Conservation (phyloP, 805 yeast species). For the Wickerhamomyces sydowiorum region DNA sequence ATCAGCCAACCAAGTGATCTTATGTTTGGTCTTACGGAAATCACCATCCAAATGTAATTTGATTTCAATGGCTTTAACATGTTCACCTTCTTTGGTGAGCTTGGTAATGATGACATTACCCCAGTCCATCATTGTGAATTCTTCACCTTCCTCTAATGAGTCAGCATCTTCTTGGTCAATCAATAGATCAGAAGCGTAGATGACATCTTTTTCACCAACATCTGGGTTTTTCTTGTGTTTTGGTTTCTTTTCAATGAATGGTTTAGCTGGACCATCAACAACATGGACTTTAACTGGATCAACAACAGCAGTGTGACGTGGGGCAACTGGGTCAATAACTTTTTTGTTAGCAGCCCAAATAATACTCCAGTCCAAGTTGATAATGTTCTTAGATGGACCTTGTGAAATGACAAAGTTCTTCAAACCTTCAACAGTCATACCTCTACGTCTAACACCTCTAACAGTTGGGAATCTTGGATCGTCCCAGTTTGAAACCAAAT, state of each 20-base stretch:
- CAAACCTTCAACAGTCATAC: slow-evolving; percentile 98
- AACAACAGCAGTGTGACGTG: slow-evolving; percentile 85
- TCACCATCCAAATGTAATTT: slow-evolving; percentile 90
- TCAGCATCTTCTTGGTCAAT: slow-evolving; percentile 84
- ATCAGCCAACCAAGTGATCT: slow-evolving; percentile 90
- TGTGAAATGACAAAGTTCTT: slow-evolving; percentile 89
- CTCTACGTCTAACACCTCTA: slow-evolving; percentile 98
- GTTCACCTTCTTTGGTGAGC: slow-evolving; percentile 55
- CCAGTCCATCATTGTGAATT: slow-evolving; percentile 98
- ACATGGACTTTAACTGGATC: slow-evolving; percentile 69
- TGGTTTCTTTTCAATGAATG: slow-evolving; percentile 67
- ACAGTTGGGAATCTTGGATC: slow-evolving; percentile 99
- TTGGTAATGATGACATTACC: slow-evolving; percentile 83
- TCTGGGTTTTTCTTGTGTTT: slow-evolving; percentile 94
- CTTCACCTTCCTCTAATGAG: slow-evolving; percentile 78
- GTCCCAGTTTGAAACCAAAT: slow-evolving; percentile 89
- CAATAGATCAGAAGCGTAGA: slow-evolving; percentile 55
- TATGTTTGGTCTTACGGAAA: slow-evolving; percentile 93
- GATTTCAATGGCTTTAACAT: slow-evolving; percentile 62
- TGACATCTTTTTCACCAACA: slow-evolving; percentile 78
- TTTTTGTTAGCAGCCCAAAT: slow-evolving; percentile 98
- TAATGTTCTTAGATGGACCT: slow-evolving; percentile 97
- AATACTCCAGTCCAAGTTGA: slow-evolving; percentile 94
- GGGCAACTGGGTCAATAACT: slow-evolving; percentile 94
- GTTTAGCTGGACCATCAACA: slow-evolving; percentile 60